A percentile compares a stretch with the other conserved stretches of the same genome.
Evolutionary conservation across 768 basidiomycete species (phyloP).

Genomic region (Leccinum disarticulatum): DNA sequence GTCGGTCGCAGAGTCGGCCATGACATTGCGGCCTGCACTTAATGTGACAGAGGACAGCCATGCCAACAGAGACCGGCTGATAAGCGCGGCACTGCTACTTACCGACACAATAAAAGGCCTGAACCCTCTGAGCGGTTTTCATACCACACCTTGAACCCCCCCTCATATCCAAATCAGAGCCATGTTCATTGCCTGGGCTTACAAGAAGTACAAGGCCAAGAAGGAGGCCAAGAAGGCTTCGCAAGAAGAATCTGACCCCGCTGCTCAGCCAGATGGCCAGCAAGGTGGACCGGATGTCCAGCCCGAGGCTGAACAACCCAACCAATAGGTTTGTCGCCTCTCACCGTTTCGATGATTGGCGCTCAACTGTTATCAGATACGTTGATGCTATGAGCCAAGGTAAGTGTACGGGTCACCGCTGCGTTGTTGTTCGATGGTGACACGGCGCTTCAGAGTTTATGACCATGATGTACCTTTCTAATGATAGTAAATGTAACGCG

Average conservation of each 20-base stretch:
- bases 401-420: conserved; percentile 7
- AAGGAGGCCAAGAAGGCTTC: conserved; percentile 14
- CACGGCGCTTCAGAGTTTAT: conserved; percentile 1
- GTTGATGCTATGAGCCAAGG: not conserved
- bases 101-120: conserved; percentile 8
- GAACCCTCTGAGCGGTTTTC: not conserved
- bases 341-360: not conserved
- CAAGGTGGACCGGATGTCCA: not conserved
- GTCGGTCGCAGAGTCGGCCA: not conserved
- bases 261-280: not conserved
- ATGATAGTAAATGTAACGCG: not conserved
- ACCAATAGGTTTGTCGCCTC: conserved; percentile 12
- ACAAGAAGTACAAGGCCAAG: conserved; percentile 29
- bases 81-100: not conserved
- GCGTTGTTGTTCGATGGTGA: conserved; percentile 7
- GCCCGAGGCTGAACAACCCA: conserved; percentile 1
- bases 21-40: not conserved
- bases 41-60: not conserved
- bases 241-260: not conserved
- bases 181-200: conserved; percentile 18
- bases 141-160: not conserved
- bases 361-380: not conserved
- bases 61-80: not conserved
- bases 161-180: not conserved
- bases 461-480: not conserved